Base-by-base conservation (phyloP, 2,329 filamentous ascomycete species). In the Cladosporium colombiae region DNA sequence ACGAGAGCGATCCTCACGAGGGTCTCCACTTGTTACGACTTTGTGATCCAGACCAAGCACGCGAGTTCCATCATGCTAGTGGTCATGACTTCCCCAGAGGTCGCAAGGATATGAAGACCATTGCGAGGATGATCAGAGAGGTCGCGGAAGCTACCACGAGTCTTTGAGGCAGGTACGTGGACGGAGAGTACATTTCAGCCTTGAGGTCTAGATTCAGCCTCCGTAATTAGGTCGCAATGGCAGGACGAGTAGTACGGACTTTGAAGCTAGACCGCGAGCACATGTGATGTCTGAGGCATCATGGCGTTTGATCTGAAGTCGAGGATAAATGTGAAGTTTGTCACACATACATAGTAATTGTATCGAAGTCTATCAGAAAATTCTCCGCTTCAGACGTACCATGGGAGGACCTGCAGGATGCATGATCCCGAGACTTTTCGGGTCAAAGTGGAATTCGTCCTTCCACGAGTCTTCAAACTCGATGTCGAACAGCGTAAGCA, bases 41-140 rank as follows among this genome's bases (percentile, higher is more conserved):
- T n/a, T 68, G 67, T 46, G 65, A 68, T 63, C 16, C 21, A 21
- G 25, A 35, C 18, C 40, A 60, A n/a, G 65, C 62, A 44, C 55
- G 57, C 14, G 67, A 68, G 25, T 61, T 65, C 11, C 67, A 68
- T 31, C 65, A 68, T 58, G 62, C 29, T 16, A 62, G 59, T 40
- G 65, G 65, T 7, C 67, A 68, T 67, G 67, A 68, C 46, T 68
- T 68, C 40, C 67, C 67, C 7, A 44, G 64, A 23, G 64, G 64
- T 7, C 61, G 61, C 49, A 65, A 50, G 23, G 57, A 66, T 35
- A 68, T 68, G 64, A 68, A 68, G 52, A 21, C 63, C 21, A 68
- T 68, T 50, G 64, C 64, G 23, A 23, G 50, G 33, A 37, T 56
- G 37, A 68, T 68, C 29, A 58, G 66, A 25, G 64, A 68, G 44